Base-by-base conservation (phyloP, 768 basidiomycete species). In the Pleurotus cornucopiae region DNA sequence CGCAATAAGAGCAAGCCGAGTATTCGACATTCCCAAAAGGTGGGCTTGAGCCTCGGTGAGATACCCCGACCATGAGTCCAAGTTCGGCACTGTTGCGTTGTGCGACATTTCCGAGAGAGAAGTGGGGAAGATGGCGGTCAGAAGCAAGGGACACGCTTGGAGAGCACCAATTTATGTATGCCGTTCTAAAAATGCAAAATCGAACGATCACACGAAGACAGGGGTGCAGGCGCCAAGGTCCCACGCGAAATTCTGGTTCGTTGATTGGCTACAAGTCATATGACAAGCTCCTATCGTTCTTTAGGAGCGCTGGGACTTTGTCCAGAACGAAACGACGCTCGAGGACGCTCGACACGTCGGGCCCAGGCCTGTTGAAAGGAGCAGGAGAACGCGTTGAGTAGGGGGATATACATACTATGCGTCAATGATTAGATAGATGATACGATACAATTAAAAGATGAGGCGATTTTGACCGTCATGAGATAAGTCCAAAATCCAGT, bases 41-140 rank as follows among this genome's bases (percentile, higher is more conserved):
- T 76, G 70, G 3, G 69, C 65, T 62, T 78, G 76, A 2, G 75
- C 72, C 20, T 75, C 69, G 5, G 68, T 66, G 2, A 80, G 63
- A 51, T 76, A 78, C 46, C 72, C 73, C 2, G 75, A 70, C 78
- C 78, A 81, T 23, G 65, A 69, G 59, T 79, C 76, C 11, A 67
- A 61, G 60, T 71, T 57, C 23, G 77, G 71, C 44, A 72, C 58
- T 1, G 76, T 70, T 65, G 67, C 64, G 63, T 79, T 79, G 53
- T 68, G 49, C 11, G 51, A 53, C 51, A 53, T 53, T 53, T 37
- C 38, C 26, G 41, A 14, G 6, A 41, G 26, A 41, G 51, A 23
- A 37, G 51, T n/a, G n/a, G 39, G n/a, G 26, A 39, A 38, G 37
- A 21, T 18, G 20, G 21, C n/a, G 51, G 51, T 39, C 41, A 38